Evolutionary conservation across 257 asterid genomes (phyloP), one percentile per base, ranked within the genome.

Genomic region (Thymus quinquecostatus): DNA sequence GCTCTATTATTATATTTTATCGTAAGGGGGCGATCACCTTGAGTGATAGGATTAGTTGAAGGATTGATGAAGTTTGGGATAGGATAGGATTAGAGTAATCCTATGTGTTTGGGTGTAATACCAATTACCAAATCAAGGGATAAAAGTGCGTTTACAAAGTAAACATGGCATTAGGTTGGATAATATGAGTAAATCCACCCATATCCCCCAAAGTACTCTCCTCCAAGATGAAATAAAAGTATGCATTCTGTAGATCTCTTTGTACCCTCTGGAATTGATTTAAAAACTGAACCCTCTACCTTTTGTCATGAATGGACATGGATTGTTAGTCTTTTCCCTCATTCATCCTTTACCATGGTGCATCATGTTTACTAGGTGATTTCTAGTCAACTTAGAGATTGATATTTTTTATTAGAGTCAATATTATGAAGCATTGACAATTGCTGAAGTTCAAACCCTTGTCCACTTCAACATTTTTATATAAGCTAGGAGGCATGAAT

Each of bases 291-390:
- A n/a, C 53, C 38, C 70, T 72, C 28, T 40, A 48, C 36, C 69
- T 72, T 33, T 43, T 40, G 61, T 67, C 33, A 33, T 65, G 58
- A 56, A 57, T 13, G 27, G 10, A 47, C 47, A 58, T 32, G 54
- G 21, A 53, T 51, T 68, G 72, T 55, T 45, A 11, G 45, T 49
- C 14, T 43, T 8, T 10, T 3, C 8, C 34, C 10, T 54, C 29
- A 50, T 67, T 54, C 40, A 60, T 50, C 34, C 59, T 66, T 55
- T 38, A 6, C 69, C 45, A 45, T 67, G 45, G 68, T 66, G 41
- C 32, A 51, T 47, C 53, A 12, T 63, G 56, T 10, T 44, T 41
- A 3, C 9, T 67, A 2, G 50, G 53, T 49, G 3, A 7, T 43
- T 28, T 50, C 36, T 53, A 10, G 10, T 72, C 34, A 63, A 60